These are phyloP conservation scores for Mallotus nudiflorus DNA, from an alignment of 345 rosid species.

Conservation along the genomic window DNA sequence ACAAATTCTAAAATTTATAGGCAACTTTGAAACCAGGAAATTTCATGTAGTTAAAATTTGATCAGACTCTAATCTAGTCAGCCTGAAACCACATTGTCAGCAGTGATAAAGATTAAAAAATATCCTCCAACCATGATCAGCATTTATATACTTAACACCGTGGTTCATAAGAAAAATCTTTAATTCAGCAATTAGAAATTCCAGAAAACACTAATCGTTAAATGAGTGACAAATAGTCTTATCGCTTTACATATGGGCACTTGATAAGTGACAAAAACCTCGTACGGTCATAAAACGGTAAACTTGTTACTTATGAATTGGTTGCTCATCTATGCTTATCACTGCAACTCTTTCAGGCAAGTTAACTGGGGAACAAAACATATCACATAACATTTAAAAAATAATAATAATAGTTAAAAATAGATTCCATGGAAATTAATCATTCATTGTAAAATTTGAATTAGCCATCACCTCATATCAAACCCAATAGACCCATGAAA, in stretches of 20 bases:
- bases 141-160: neutral
- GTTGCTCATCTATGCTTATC: neutral
- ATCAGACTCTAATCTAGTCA: neutral
- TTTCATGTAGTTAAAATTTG: neutral
- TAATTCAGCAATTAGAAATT: no score
- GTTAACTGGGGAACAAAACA: neutral
- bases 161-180: neutral
- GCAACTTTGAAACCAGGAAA: neutral
- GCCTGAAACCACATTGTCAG: neutral
- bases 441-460: no score
- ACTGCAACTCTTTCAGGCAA: neutral
- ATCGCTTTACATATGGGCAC: no score
- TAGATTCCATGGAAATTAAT: neutral
- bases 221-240: no score
- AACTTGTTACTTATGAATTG: no score
- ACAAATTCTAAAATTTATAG: neutral
- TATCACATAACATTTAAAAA: neutral
- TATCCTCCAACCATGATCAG: neutral
- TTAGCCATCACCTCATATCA: neutral
- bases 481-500: neutral
- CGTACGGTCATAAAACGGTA: neutral
- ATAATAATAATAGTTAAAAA: neutral
- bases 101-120: neutral
- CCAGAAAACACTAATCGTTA: no score
- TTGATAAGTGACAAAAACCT: no score